A percentile compares a stretch with the other conserved stretches of the same genome.
Evolutionary conservation across 768 basidiomycete species (phyloP).

Genomic region (Leccinum variicolor): DNA sequence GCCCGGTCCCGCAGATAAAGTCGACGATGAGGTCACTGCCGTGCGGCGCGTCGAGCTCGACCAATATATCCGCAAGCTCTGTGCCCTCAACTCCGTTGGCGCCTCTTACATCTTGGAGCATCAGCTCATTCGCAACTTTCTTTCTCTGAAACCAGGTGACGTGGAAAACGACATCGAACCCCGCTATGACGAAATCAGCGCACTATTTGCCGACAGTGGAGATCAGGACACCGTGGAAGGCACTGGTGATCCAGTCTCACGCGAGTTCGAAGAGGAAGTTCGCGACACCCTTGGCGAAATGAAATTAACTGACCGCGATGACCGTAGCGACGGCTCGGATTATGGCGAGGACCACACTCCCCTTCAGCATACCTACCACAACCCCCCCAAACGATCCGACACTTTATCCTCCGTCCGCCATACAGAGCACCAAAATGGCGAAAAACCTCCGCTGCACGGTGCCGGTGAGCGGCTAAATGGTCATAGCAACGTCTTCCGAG

Average conservation of each 20-base stretch:
- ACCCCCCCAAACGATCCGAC: constrained; percentile 45
- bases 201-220: constrained; percentile 38
- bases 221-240: constrained; percentile 37
- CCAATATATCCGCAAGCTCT: constrained; percentile 80
- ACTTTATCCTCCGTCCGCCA: constrained; percentile 42
- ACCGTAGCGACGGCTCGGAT: constrained; percentile 60
- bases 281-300: constrained; percentile 47
- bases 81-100: constrained; percentile 61
- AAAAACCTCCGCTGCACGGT: constrained; percentile 29
- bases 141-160: constrained; percentile 84
- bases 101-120: constrained; percentile 82
- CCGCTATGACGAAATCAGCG: constrained; percentile 55
- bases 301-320: constrained; percentile 46
- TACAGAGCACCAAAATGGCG: constrained; percentile 29
- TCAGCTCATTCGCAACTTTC: constrained; percentile 75
- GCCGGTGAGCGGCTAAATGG: constrained; percentile 26
- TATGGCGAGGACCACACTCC: constrained; percentile 50
- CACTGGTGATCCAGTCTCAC: constrained; percentile 24
- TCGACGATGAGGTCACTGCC: constrained; percentile 81
- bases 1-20: constrained; percentile 88
- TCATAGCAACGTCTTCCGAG: constrained; percentile 18
- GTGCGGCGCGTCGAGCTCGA: constrained; percentile 81
- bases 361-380: constrained; percentile 35
- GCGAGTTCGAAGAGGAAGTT: constrained; percentile 41
- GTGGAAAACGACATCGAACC: constrained; percentile 66